phyloP scores from a whole-genome alignment of 768 basidiomycete genomes.

The Kwoniella dejecticola region DNA sequence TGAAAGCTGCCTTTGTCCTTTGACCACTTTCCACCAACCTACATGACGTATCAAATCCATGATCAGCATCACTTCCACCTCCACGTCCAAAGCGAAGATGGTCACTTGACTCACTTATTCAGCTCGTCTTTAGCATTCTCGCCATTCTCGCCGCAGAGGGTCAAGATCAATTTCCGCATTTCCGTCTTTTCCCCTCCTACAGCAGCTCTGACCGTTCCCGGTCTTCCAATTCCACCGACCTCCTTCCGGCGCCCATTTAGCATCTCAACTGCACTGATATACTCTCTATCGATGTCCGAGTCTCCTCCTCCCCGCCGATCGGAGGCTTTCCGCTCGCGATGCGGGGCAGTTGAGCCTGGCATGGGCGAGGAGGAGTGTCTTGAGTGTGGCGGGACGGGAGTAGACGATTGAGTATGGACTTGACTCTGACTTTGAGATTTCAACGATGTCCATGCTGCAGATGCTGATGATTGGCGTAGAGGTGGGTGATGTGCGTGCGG shows the following conservation, averaged over 20 bases:
- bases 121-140: constrained; percentile 31
- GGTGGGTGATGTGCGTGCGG: constrained; percentile 3
- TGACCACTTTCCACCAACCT: constrained; percentile 33
- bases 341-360: constrained; percentile 12
- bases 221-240: constrained; percentile 11
- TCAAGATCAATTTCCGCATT: constrained; percentile 47
- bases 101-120: constrained; percentile 27
- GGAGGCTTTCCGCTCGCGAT: constrained; percentile 14
- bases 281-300: constrained; percentile 12
- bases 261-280: constrained; percentile 12
- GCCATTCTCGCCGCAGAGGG: constrained; percentile 39
- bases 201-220: constrained; percentile 13
- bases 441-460: constrained; percentile 24
- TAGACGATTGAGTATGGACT: too few relatives aligned
- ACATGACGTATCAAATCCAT: neutral
- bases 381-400: constrained; percentile 10
- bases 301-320: constrained; percentile 17
- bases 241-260: constrained; percentile 15
- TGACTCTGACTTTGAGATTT: constrained; percentile 15
- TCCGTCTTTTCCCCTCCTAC: constrained; percentile 18
- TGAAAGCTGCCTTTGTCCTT: constrained; percentile 50
- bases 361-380: constrained; percentile 17
- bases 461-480: constrained; percentile 11
- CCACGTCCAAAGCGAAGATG: too few relatives aligned
- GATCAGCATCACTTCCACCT: too few relatives aligned